These are phyloP conservation scores for Biscutella laevigata DNA, from an alignment of 441 rosid species.

Conservation along the genomic window DNA sequence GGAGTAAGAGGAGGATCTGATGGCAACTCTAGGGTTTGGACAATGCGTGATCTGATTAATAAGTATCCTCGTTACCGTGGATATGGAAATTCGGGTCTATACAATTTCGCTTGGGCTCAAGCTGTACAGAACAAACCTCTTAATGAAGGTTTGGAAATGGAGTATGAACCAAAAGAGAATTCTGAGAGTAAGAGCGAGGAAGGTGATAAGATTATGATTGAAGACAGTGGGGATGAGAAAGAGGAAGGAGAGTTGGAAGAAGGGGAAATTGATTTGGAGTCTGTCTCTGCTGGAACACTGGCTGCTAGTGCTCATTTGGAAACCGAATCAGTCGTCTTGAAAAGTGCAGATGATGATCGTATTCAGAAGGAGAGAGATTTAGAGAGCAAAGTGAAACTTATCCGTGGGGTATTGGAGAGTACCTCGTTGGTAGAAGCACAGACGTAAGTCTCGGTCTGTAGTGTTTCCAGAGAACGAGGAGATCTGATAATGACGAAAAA, in stretches of 20 bases:
- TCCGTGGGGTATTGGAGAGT: constrained; percentile 51
- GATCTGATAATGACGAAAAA: constrained; percentile 15
- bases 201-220: constrained; percentile 46
- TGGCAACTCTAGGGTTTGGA: constrained; percentile 60
- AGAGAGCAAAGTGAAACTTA: constrained; percentile 30
- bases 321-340: constrained; percentile 15
- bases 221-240: constrained; percentile 56
- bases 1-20: constrained; percentile 18
- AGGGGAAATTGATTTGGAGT: constrained; percentile 85
- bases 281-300: constrained; percentile 28
- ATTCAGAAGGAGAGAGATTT: constrained; percentile 32
- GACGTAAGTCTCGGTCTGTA: constrained; percentile 82
- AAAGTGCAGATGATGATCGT: constrained; percentile 16
- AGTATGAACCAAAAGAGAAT: constrained; percentile 38
- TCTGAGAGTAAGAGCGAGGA: too few species aligned
- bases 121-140: constrained; percentile 88
- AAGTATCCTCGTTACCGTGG: constrained; percentile 49
- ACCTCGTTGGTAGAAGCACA: constrained; percentile 42
- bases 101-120: constrained; percentile 91
- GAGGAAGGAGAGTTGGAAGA: constrained; percentile 94
- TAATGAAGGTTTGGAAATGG: constrained; percentile 47
- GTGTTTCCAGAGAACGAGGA: neutral
- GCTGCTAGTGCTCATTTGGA: constrained; percentile 18
- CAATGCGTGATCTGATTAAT: constrained; percentile 54
- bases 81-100: constrained; percentile 44